phyloP scores from a whole-genome alignment of 1,284 basidiomycete species.

The Cryptococcus sp. region DNA sequence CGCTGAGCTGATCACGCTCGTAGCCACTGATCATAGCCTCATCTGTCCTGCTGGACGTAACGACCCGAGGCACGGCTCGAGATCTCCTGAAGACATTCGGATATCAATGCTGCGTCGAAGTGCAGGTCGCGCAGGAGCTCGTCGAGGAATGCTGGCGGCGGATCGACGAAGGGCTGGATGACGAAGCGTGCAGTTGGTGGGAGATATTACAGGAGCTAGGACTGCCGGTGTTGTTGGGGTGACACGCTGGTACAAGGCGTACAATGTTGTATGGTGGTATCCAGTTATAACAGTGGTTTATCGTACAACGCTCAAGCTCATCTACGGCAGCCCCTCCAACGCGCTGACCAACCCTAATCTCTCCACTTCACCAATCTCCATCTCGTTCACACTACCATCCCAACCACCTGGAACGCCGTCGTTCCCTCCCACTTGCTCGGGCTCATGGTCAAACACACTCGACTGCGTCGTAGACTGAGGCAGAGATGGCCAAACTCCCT shows the following conservation, averaged over 20 bases:
- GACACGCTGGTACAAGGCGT: background rate
- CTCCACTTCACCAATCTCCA: slow-evolving; percentile 13
- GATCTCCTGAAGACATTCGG: slow-evolving; percentile 34
- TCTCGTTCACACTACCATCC: background rate
- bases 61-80: slow-evolving; percentile 23
- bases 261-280: no score
- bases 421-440: background rate
- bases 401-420: background rate
- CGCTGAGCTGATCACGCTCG: background rate
- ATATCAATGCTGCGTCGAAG: slow-evolving; percentile 41
- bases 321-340: slow-evolving; percentile 10
- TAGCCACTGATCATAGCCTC: slow-evolving; percentile 31
- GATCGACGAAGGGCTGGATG: slow-evolving; percentile 34
- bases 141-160: slow-evolving; percentile 40
- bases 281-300: no score
- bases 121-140: slow-evolving; percentile 26
- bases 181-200: slow-evolving; percentile 34
- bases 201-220: slow-evolving; percentile 37
- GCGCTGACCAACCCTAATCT: slow-evolving; percentile 19
- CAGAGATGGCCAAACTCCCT: slow-evolving; percentile 16
- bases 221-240: slow-evolving; percentile 29
- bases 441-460: background rate
- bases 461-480: background rate
- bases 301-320: background rate
- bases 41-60: slow-evolving; percentile 21